Base-by-base conservation (phyloP, 176 grass and related monocot species). In the Lolium perenne region DNA sequence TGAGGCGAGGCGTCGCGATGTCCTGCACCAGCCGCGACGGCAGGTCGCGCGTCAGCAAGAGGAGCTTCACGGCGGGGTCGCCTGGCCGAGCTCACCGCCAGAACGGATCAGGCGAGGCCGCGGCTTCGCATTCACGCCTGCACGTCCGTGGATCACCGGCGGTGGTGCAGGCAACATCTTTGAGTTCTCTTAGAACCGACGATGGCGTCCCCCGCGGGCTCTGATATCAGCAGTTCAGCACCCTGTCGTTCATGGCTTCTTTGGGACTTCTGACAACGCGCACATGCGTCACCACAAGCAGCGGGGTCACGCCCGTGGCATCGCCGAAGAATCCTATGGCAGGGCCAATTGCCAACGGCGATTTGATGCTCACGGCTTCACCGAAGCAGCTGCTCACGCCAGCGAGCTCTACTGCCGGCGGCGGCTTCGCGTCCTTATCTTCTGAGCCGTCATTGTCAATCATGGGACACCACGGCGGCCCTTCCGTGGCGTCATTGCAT, bases 201-300 rank as follows among this genome's bases (percentile, higher is more conserved):
- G 58, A 80, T 22, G 78, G 58, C 78, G 22, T 80, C 78, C 10
- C 78, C 78, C 16, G 26, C 58, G 15, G 58, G 78, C 21, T 62
- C 77, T 13, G 6, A 60, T 46, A 13, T 35, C 32, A 35, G 32
- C 32, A 35, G 32, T 35, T 23, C n/a, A 46, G n/a, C 57, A 8
- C 11, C 57, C n/a, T 79, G 13, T 79, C 77, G 7, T 79, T 46
- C 77, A 26, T 10, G 57, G 38, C n/a, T 79, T 45, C 77, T 7
- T 38, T 23, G 47, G 73, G 77, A 38, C 58, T 64, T 57, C 22
- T 41, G 78, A 63, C 78, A 10, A 63, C 58, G 59, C 77, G 57
- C 32, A 35, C 32, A 35, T 45, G 46, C 79, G 17, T 43, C 32
- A 35, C 32, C 32, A 35, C 32, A 35, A 35, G 32, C 32, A 35